A percentile compares a stretch with the other conserved stretches of the same genome.
These are phyloP conservation scores for Macroventuria anomochaeta DNA, from an alignment of 2,329 filamentous ascomycete species.

Conservation along the genomic window DNA sequence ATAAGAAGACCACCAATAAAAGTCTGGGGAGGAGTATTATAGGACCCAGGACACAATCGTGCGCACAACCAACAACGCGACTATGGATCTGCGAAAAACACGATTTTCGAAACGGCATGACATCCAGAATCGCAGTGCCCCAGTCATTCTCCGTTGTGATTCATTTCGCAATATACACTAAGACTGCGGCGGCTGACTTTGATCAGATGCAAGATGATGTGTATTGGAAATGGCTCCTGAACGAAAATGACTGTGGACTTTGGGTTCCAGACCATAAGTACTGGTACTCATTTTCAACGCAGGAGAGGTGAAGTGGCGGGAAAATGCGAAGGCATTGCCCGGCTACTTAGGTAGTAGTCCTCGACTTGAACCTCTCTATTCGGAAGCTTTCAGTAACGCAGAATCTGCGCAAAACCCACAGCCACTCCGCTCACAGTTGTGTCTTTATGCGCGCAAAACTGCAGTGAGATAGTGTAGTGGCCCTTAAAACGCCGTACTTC, in stretches of 20 bases:
- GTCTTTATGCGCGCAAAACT: background rate
- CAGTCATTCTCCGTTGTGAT: no score
- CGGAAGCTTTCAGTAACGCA: background rate
- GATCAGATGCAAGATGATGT: background rate
- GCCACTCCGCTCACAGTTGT: background rate
- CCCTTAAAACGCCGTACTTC: background rate
- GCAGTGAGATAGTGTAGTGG: background rate
- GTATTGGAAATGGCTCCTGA: background rate
- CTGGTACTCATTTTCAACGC: no score
- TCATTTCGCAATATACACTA: no score
- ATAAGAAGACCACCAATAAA: background rate
- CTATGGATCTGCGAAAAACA: background rate
- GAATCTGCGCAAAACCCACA: background rate
- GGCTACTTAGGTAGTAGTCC: no score
- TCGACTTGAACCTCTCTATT: no score
- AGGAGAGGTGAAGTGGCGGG: no score
- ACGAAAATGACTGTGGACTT: background rate
- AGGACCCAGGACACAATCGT: background rate
- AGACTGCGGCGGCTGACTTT: background rate
- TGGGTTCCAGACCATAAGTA: background rate
- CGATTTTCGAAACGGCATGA: background rate
- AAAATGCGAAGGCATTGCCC: no score
- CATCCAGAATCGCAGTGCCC: no score
- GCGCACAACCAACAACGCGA: background rate
- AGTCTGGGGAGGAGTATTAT: background rate